Conservation (phyloP, 2,329 filamentous ascomycete genomes). For the Alternaria brassicae region DNA sequence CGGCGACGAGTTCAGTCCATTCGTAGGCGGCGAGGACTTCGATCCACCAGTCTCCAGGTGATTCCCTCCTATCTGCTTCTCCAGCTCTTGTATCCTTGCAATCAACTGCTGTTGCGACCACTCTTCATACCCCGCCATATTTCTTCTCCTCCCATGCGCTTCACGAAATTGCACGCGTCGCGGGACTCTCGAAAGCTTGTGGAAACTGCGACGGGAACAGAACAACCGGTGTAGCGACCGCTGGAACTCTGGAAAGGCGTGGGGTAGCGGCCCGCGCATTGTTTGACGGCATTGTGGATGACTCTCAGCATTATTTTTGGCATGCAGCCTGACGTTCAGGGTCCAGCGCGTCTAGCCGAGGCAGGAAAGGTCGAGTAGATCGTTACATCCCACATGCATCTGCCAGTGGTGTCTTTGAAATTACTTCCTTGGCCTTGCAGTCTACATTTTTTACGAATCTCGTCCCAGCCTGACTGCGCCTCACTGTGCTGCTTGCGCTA, state of each 20-base stretch:
- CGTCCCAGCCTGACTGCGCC: background rate
- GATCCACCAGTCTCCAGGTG: background rate
- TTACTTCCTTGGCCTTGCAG: background rate
- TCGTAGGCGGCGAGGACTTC: slow-evolving; percentile 5
- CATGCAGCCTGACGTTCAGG: slow-evolving; percentile 34
- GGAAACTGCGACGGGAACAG: slow-evolving; percentile 38
- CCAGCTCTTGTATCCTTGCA: slow-evolving; percentile 43
- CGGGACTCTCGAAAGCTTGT: slow-evolving; percentile 45
- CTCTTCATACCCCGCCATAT: slow-evolving; percentile 40
- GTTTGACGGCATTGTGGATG: slow-evolving; percentile 24
- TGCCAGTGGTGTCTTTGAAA: background rate
- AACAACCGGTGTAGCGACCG: slow-evolving; percentile 36
- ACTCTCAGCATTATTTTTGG: slow-evolving; percentile 36
- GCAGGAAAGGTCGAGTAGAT: background rate
- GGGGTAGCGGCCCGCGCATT: slow-evolving; percentile 39
- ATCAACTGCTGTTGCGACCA: slow-evolving; percentile 47
- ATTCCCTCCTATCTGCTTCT: slow-evolving; percentile 23
- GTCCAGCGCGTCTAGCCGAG: slow-evolving; percentile 24
- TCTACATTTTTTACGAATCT: background rate
- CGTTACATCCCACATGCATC: background rate
- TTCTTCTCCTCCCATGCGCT: slow-evolving; percentile 16
- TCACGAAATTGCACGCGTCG: slow-evolving; percentile 30
- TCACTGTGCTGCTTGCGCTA: background rate
- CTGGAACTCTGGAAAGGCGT: slow-evolving; percentile 39
- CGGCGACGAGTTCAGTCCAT: background rate